Conservation (phyloP, 768 basidiomycete species). For the Boletus rex-veris region DNA sequence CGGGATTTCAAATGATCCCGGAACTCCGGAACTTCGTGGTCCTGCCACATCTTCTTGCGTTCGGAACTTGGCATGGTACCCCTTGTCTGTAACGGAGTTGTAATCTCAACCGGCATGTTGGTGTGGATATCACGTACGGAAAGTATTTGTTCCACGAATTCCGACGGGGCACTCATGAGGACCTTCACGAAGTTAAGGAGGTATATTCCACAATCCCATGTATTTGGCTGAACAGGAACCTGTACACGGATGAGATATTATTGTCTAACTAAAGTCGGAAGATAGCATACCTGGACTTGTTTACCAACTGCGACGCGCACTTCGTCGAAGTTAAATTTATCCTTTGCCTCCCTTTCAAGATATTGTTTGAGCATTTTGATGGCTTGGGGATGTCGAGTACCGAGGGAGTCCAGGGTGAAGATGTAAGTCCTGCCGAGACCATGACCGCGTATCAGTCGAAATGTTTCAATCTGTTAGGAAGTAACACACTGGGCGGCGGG, state of each 20-base stretch:
- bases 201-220: conserved; percentile 90
- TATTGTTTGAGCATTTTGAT: conserved; percentile 60
- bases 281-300: conserved; percentile 47
- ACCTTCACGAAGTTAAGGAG: conserved; percentile 81
- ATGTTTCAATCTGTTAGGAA: neutral
- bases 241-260: conserved; percentile 28
- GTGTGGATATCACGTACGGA: conserved; percentile 14
- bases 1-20: conserved; percentile 43
- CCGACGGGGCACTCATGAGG: conserved; percentile 63
- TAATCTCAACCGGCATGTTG: neutral
- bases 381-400: conserved; percentile 64
- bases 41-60: conserved; percentile 52
- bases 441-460: neutral
- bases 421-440: conserved; percentile 60
- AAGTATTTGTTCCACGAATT: conserved; percentile 49
- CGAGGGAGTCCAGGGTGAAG: conserved; percentile 88
- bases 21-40: conserved; percentile 40
- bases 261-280: neutral
- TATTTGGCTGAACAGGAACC: conserved; percentile 89
- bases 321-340: conserved; percentile 53
- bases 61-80: conserved; percentile 35
- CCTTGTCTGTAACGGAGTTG: conserved; percentile 24
- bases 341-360: conserved; percentile 70
- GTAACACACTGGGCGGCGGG: conserved; percentile 21
- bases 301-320: conserved; percentile 41